Evolutionary conservation across 75 land plant genomes (phyloP), one percentile per base, ranked within the genome.

Genomic region (Pinus tabuliformis): DNA sequence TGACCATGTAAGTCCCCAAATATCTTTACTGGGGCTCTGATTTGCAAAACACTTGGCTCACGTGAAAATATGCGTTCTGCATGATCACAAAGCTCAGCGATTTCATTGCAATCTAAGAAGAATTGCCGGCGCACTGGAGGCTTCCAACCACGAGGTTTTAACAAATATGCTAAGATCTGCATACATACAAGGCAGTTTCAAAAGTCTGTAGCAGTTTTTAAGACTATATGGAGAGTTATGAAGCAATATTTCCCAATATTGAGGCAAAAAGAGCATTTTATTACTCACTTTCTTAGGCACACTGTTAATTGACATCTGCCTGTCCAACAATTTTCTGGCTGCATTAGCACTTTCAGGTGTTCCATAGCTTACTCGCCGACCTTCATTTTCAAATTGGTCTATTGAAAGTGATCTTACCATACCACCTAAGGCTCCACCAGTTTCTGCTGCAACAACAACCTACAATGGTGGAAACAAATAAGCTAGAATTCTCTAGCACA

Each of bases 391-490:
- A 81, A 97, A 97, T 66, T 95, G 99, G 70, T 97, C 99, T 76
- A 97, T 97, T 33, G 99, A 97, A 26, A 97, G 92, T 59, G 93
- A 96, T 74, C 99, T 93, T 57, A 97, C 99, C 89, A 97, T 86
- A 8, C 99, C 99, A 57, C 98, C 98, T 62, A 95, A 78, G 75
- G 91, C 97, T 64, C 99, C 98, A 79, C 99, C 99, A 75, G 99
- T 91, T 78, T 97, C 99, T 54, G 99, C 98, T 81, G 98, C 99
- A 26, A 95, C 96, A 72, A 97, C 96, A n/a, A 97, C 98, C 99
- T 97, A 85, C 49, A 75, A 30, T 13, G 68, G 16, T 39, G 11
- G 11, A 57, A 75, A 73, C 18, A 37, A 58, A 33, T 49, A 1
- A 49, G 12, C 54, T 49, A 9, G 54, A 49, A 49, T 9, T 9